Base-by-base conservation (phyloP, 345 rosid genomes). In the Erysimum cheiranthoides region DNA sequence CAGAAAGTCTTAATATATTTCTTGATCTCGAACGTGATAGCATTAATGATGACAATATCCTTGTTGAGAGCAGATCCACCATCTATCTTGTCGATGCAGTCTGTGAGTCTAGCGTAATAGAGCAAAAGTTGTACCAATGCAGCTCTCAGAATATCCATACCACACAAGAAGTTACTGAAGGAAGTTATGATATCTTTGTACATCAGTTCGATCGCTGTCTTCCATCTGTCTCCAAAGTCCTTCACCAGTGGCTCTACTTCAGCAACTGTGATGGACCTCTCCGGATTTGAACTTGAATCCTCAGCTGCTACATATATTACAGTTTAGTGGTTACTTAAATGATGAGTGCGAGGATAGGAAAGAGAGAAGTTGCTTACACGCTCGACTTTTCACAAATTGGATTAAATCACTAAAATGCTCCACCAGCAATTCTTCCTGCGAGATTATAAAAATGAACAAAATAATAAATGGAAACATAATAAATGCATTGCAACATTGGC, bases 181-280 rank as follows among this genome's bases (percentile, higher is more conserved):
- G 93, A 92, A 7, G 97, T 90, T 47, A 89, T 92, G 34, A 94
- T 95, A 43, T 94, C 98, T 85, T 90, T 90, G 87, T 94, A 90
- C 98, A 92, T 94, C 81, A 21, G 25, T 73, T 94, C 96, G 61
- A 94, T 94, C 2, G 92, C 96, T 6, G 91, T 86, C 75, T 89
- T 92, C 97, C 97, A 92, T 65, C 97, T 80, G 85, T 90, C 87
- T 0, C 78, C 89, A 70, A 94, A 92, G 78, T 94, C 97, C 53
- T 90, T 94, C 53, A 92, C 93, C 18, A 92, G 82, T 4, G 91
- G 88, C 79, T 94, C 97, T 0, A 92, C 90, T 83, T 92, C 93
- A 5, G 86, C 81, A 52, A 86, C 82, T 0, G 90, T 86, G 74
- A 91, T 80, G 5, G 91, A 84, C 31, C 84, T 87, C 69, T 90